Conservation (phyloP, 495 filamentous ascomycete species). For the Filosporella fistucella region DNA sequence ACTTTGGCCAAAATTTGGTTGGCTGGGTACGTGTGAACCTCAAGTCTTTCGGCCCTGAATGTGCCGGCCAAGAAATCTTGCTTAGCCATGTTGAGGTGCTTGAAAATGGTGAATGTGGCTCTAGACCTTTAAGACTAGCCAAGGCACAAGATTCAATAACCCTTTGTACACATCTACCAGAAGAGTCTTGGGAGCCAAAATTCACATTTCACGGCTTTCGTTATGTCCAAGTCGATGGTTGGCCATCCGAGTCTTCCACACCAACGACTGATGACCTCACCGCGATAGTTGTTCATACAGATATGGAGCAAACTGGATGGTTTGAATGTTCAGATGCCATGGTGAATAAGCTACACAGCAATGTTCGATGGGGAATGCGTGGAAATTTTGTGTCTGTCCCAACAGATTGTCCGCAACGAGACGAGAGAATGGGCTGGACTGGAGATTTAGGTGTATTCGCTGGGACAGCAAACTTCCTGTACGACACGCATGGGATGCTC, state of each 20-base stretch:
- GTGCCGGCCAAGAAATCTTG: conserved; percentile 29
- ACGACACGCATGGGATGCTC: conserved; percentile 43
- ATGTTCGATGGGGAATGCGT: conserved; percentile 46
- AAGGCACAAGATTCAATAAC: conserved; percentile 39
- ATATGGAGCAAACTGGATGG: conserved; percentile 40
- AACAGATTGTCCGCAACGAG: conserved; percentile 51
- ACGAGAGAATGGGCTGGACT: conserved; percentile 53
- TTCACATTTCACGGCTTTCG: conserved; percentile 55
- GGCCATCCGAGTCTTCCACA: conserved; percentile 26
- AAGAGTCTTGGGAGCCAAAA: conserved; percentile 32
- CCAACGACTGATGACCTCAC: conserved; percentile 20
- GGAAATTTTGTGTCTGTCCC: conserved; percentile 50
- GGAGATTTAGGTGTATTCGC: conserved; percentile 46
- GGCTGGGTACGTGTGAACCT: conserved; percentile 37
- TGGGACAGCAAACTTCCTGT: conserved; percentile 42
- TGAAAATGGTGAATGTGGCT: conserved; percentile 44
- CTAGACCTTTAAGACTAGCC: conserved; percentile 39
- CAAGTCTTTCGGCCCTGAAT: conserved; percentile 24
- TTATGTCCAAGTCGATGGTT: conserved; percentile 43
- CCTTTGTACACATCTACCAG: conserved; percentile 20
- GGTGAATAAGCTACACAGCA: conserved; percentile 44
- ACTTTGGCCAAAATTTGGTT: conserved; percentile 55
- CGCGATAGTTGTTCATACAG: conserved; percentile 44
- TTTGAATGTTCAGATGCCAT: conserved; percentile 41
- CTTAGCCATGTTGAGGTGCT: conserved; percentile 48